Evolutionary conservation across 192 early-diverging fungal genomes (phyloP).

Genomic region (Coemansia asiatica): DNA sequence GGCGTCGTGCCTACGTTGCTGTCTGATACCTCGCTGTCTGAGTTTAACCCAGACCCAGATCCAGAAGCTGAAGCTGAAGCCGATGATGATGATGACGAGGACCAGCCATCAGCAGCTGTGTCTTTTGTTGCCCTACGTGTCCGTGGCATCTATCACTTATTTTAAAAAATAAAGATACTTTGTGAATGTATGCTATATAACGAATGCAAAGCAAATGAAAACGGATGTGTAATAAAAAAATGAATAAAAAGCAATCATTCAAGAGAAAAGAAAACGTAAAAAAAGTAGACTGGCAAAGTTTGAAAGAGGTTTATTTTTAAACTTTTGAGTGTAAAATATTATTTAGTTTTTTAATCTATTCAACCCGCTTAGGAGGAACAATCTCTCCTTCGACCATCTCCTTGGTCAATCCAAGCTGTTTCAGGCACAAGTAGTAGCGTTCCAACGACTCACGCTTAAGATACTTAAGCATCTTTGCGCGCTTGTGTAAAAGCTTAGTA

Average conservation of each 20-base stretch:
- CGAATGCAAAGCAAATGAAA: neutral
- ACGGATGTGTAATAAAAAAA: no score
- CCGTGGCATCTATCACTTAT: constrained; percentile 25
- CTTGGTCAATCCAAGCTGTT: constrained; percentile 69
- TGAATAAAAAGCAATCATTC: no score
- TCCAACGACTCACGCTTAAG: constrained; percentile 69
- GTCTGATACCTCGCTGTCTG: constrained; percentile 24
- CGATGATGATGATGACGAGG: constrained; percentile 5
- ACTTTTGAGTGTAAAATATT: no score
- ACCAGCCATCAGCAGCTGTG: constrained; percentile 13
- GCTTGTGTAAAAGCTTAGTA: constrained; percentile 76
- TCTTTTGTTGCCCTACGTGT: constrained; percentile 33
- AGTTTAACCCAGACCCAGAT: neutral
- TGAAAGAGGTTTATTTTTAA: no score
- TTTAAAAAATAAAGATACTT: neutral
- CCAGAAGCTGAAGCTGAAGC: neutral
- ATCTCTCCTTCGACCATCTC: constrained; percentile 59
- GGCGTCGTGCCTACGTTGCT: constrained; percentile 14
- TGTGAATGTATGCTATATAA: neutral
- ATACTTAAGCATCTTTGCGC: constrained; percentile 85
- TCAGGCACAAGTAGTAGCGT: constrained; percentile 69
- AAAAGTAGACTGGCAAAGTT: no score
- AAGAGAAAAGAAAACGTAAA: no score
- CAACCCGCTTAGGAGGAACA: constrained; percentile 54
- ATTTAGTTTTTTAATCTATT: constrained; percentile 12